phyloP scores from a whole-genome alignment of 129 eudicot genomes.

The Tagetes erecta region DNA sequence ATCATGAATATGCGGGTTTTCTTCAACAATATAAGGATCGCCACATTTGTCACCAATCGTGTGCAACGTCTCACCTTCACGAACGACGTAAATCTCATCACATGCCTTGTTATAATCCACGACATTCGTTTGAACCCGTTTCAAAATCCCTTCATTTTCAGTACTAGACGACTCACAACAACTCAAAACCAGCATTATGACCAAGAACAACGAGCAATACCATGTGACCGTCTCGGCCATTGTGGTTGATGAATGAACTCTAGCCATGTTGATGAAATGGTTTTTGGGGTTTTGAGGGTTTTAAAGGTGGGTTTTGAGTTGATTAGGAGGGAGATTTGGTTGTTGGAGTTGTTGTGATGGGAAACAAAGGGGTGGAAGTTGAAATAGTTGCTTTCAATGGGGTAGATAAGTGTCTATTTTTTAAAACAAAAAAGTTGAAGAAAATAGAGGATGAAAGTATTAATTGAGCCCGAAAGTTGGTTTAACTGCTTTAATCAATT shows the following conservation, averaged over 20 bases:
- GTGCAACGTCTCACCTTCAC: conserved; percentile 58
- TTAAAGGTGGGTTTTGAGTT: conserved; percentile 26
- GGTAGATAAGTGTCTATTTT: conserved; percentile 48
- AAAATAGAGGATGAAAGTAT: conserved; percentile 17
- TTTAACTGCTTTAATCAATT: conserved; percentile 55
- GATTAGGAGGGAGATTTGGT: conserved; percentile 45
- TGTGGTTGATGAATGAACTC: conserved; percentile 35
- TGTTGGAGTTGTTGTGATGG: conserved; percentile 58
- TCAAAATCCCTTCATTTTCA: conserved; percentile 24
- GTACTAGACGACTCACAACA: conserved; percentile 46
- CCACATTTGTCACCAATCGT: conserved; percentile 58
- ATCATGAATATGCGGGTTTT: conserved; percentile 76
- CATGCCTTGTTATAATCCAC: conserved; percentile 28
- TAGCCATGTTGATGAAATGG: conserved; percentile 24
- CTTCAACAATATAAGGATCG: conserved; percentile 56
- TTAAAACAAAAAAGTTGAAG: conserved; percentile 1
- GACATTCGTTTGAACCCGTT: conserved; percentile 6
- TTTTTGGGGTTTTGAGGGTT: conserved; percentile 11
- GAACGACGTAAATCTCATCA: conserved; percentile 60
- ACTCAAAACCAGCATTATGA: conserved; percentile 55
- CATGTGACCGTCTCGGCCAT: conserved; percentile 52
- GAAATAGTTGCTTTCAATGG: conserved; percentile 46
- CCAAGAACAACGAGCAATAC: conserved; percentile 55
- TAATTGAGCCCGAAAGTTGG: conserved; percentile 42
- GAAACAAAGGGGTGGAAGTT: conserved; percentile 33